Evolutionary conservation across 805 yeast genomes (phyloP).

Genomic region (Nakazawaea anatomiae): DNA sequence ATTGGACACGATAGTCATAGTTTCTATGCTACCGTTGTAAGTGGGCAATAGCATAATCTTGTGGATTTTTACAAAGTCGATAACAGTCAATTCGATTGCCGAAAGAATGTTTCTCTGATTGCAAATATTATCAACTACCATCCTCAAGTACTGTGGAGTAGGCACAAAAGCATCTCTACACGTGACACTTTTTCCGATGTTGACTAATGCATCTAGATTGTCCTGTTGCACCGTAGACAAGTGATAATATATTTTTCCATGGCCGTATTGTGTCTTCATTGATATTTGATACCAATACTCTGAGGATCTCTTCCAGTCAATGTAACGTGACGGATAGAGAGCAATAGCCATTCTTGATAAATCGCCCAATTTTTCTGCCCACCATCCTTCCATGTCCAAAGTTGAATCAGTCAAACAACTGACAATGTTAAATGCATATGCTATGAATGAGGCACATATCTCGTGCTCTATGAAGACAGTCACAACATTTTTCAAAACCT

Average conservation of each 20-base stretch:
- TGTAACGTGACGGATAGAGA: constrained; percentile 67
- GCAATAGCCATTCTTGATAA: constrained; percentile 86
- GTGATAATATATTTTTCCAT: constrained; percentile 82
- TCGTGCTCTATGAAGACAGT: constrained; percentile 74
- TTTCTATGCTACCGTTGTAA: constrained; percentile 47
- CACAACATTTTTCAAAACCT: constrained; percentile 68
- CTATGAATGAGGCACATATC: constrained; percentile 68
- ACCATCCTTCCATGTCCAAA: constrained; percentile 59
- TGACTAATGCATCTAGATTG: constrained; percentile 70
- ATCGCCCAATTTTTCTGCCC: constrained; percentile 87
- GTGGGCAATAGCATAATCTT: constrained; percentile 61
- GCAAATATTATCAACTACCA: constrained; percentile 75
- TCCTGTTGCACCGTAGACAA: constrained; percentile 83
- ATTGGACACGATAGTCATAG: constrained; percentile 52
- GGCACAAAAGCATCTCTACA: constrained; percentile 84
- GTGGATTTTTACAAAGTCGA: constrained; percentile 60
- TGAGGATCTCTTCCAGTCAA: constrained; percentile 82
- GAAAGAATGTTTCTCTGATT: constrained; percentile 57
- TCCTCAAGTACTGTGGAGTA: constrained; percentile 67
- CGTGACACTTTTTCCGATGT: constrained; percentile 71
- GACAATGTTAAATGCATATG: constrained; percentile 62
- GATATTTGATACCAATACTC: constrained; percentile 80
- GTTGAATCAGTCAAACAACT: constrained; percentile 48
- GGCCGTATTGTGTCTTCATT: constrained; percentile 69
- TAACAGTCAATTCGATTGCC: constrained; percentile 52